Percentiles rank a stretch among this genome's conserved stretches.
These are phyloP conservation scores for Vigna reflexopilosa DNA, from an alignment of 306 rosid genomes.

Conservation along the genomic window DNA sequence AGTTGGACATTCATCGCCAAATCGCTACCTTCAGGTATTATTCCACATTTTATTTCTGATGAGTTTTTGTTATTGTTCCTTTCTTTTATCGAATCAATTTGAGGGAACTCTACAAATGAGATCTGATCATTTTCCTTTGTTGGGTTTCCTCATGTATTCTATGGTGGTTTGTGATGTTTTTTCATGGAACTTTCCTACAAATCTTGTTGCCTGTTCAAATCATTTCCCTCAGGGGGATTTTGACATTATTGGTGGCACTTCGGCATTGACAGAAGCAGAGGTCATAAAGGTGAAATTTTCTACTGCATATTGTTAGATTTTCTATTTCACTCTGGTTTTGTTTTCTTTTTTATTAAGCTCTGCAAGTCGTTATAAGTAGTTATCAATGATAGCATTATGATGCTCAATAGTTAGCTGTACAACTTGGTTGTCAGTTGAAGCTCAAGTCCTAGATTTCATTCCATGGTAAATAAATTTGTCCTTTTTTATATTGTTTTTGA, in stretches of 20 bases:
- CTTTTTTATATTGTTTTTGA: constrained; percentile 10
- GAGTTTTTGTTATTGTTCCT: constrained; percentile 23
- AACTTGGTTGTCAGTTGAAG: constrained; percentile 30
- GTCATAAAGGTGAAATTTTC: constrained; percentile 74
- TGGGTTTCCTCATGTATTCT: constrained; percentile 21
- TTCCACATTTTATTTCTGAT: constrained; percentile 27
- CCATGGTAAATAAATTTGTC: constrained; percentile 18
- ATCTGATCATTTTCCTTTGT: constrained; percentile 3
- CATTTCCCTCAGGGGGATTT: constrained; percentile 83
- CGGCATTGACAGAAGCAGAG: constrained; percentile 89
- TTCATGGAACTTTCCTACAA: constrained; percentile 29
- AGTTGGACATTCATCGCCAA: constrained; percentile 94
- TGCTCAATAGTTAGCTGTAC: not conserved
- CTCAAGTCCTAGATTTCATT: constrained; percentile 25
- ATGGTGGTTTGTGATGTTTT: constrained; percentile 39
- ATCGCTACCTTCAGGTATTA: constrained; percentile 88
- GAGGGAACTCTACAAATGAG: not conserved
- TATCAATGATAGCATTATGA: constrained; percentile 23
- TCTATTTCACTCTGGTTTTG: constrained; percentile 3
- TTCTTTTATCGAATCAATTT: constrained; percentile 18
- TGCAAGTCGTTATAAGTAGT: constrained; percentile 32
- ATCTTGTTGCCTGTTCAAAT: constrained; percentile 28
- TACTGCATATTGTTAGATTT: constrained; percentile 33
- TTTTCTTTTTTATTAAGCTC: constrained; percentile 32
- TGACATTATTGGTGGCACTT: constrained; percentile 90